These are phyloP conservation scores for Cyclostephanos invisitatus DNA, from an alignment of 108 stramenopile species.

Conservation along the genomic window DNA sequence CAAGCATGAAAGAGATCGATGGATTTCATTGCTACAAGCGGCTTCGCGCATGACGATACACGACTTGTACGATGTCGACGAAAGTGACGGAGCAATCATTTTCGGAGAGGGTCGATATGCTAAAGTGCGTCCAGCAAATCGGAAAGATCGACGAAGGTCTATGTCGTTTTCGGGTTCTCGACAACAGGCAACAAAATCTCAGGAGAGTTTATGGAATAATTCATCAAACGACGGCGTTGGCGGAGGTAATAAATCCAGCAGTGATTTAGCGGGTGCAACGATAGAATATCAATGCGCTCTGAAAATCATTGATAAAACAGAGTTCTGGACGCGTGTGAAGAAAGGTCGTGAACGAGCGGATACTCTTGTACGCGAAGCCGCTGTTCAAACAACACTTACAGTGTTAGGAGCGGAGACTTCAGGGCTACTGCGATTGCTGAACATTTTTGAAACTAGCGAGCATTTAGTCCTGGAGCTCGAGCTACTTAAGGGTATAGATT, in stretches of 20 bases:
- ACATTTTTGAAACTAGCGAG: slow-evolving; percentile 86
- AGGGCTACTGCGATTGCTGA: slow-evolving; percentile 62
- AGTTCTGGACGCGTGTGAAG: slow-evolving; percentile 88
- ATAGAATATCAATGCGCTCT: slow-evolving; percentile 70
- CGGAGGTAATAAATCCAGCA: slow-evolving; percentile 23
- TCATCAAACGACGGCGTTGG: slow-evolving; percentile 36
- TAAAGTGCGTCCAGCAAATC: slow-evolving; percentile 60
- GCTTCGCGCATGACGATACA: slow-evolving; percentile 64
- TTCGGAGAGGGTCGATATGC: slow-evolving; percentile 78
- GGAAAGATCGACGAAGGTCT: slow-evolving; percentile 31
- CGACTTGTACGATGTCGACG: slow-evolving; percentile 71
- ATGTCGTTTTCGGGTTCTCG: slow-evolving; percentile 31
- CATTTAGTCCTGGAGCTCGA: slow-evolving; percentile 87
- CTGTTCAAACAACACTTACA: slow-evolving; percentile 86
- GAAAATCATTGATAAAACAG: slow-evolving; percentile 89
- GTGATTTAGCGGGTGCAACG: slow-evolving; percentile 11
- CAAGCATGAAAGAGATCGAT: slow-evolving; percentile 64
- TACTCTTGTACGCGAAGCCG: slow-evolving; percentile 87
- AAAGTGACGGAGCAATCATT: slow-evolving; percentile 38
- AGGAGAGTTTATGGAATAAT: slow-evolving; percentile 32
- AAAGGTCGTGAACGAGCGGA: slow-evolving; percentile 86
- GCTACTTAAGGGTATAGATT: slow-evolving; percentile 76
- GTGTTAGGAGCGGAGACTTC: slow-evolving; percentile 52
- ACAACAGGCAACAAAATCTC: slow-evolving; percentile 29
- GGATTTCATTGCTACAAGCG: slow-evolving; percentile 64